Evolutionary conservation across 768 basidiomycete genomes (phyloP).

Genomic region (Serpula lacrymans): DNA sequence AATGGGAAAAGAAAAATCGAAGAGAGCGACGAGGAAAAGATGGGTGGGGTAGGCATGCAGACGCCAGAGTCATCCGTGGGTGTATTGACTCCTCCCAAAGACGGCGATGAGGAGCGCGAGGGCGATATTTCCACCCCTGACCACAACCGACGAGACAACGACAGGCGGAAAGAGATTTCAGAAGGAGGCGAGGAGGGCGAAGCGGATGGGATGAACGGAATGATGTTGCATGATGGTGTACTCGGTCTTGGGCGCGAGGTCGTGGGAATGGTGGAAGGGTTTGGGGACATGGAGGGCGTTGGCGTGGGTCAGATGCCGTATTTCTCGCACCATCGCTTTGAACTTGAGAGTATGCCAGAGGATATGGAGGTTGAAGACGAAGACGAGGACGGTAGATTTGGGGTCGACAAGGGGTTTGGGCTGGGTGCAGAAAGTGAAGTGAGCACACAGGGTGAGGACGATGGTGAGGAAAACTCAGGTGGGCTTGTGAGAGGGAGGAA

Average conservation of each 20-base stretch:
- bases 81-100: background rate
- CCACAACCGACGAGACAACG: background rate
- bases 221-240: conserved; percentile 27
- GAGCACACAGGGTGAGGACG: too few species aligned
- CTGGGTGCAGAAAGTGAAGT: too few species aligned
- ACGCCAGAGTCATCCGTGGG: background rate
- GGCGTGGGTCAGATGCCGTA: conserved; percentile 7
- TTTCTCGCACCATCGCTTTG: too few species aligned
- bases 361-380: conserved; percentile 2
- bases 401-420: background rate
- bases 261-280: background rate
- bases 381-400: background rate
- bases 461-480: too few species aligned
- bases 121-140: too few species aligned
- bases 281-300: conserved; percentile 5
- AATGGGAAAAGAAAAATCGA: background rate
- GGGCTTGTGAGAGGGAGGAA: too few species aligned
- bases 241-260: conserved; percentile 3
- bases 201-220: conserved; percentile 16
- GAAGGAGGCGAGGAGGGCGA: background rate
- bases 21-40: background rate
- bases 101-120: background rate
- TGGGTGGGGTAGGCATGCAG: background rate
- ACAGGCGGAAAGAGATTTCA: background rate
- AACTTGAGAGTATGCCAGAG: conserved; percentile 19